Evolutionary conservation across 163 green algal genomes (phyloP).

Genomic region (Chloromonas sp.): DNA sequence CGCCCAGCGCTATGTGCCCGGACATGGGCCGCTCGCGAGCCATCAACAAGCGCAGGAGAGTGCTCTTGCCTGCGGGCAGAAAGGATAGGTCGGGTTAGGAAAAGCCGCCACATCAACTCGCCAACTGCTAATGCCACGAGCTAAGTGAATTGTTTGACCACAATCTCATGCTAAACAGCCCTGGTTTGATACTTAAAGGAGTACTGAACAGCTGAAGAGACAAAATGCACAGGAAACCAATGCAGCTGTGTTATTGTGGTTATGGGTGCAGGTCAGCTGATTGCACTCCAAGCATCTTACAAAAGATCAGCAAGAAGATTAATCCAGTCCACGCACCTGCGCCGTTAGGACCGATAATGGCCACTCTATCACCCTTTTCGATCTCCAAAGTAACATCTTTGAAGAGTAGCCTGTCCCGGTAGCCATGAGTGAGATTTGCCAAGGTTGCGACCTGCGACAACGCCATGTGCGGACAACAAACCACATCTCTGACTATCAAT

Average conservation of each 20-base stretch:
- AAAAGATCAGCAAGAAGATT: too few relatives aligned
- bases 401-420: conserved; percentile 73
- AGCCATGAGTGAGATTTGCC: conserved; percentile 81
- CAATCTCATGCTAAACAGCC: too few relatives aligned
- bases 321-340: conserved; percentile 20
- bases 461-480: not conserved
- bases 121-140: too few relatives aligned
- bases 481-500: too few relatives aligned
- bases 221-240: too few relatives aligned
- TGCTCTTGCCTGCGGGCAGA: conserved; percentile 74
- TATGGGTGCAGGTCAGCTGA: too few relatives aligned
- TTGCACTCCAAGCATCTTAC: too few relatives aligned
- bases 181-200: too few relatives aligned
- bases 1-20: conserved; percentile 71
- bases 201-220: too few relatives aligned
- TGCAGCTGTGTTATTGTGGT: too few relatives aligned
- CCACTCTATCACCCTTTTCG: conserved; percentile 86
- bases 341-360: conserved; percentile 90
- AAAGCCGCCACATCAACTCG: not conserved
- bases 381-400: conserved; percentile 80
- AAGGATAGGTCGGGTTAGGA: too few relatives aligned
- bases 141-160: too few relatives aligned
- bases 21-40: conserved; percentile 63
- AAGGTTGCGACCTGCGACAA: conserved; percentile 14
- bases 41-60: conserved; percentile 87